Percentiles rank a stretch among this genome's conserved stretches.
phyloP scores from a whole-genome alignment of 208 protist species.

The Novymonas esmeraldas region DNA sequence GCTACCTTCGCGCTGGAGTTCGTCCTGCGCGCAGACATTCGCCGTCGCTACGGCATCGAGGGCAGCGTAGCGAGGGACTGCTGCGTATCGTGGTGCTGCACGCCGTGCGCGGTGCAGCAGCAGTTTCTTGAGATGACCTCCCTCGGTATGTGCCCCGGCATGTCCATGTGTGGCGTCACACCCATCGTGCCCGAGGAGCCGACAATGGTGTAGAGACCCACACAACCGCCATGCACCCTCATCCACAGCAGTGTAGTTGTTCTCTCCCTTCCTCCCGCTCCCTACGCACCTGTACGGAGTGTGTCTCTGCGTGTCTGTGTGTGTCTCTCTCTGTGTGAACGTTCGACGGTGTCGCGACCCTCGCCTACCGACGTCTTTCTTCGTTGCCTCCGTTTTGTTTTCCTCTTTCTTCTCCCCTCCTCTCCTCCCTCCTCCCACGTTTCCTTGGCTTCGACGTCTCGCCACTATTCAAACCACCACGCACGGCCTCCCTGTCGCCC shows the following conservation, averaged over 20 bases:
- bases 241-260: no score
- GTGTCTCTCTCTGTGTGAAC: no score
- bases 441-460: background rate
- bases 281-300: no score
- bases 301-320: no score
- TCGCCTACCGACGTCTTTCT: no score
- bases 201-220: conserved; percentile 30
- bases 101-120: conserved; percentile 48
- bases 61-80: conserved; percentile 18
- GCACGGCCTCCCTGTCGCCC: no score
- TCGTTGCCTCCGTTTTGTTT: no score
- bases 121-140: conserved; percentile 63
- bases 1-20: conserved; percentile 14
- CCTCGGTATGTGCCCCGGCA: conserved; percentile 50
- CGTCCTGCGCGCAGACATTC: conserved; percentile 16
- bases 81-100: conserved; percentile 38
- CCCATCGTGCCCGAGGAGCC: conserved; percentile 10
- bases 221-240: no score
- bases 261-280: no score
- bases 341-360: no score
- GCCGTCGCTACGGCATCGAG: conserved; percentile 32
- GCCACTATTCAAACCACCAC: no score
- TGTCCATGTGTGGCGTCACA: conserved; percentile 30
- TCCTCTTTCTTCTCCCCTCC: background rate
- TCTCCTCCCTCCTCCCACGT: no score